These are phyloP conservation scores for Populus trichocarpa DNA, from an alignment of 441 rosid genomes.

Conservation along the genomic window DNA sequence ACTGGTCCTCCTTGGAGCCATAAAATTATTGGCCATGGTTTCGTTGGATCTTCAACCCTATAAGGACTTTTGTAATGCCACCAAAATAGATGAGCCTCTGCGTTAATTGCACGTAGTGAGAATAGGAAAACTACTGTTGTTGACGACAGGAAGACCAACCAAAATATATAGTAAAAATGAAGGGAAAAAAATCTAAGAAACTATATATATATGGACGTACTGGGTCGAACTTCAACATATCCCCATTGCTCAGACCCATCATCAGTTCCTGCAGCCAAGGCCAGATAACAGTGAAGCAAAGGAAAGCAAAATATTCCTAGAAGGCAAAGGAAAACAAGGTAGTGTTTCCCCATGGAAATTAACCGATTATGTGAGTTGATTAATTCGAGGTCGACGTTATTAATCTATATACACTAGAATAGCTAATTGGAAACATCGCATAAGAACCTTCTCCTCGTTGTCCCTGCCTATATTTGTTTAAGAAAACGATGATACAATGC, in stretches of 20 bases:
- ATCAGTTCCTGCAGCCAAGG: slow-evolving; percentile 16
- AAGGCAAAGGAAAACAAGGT: slow-evolving; percentile 8
- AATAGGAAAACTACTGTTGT: background rate
- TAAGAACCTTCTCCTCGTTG: background rate
- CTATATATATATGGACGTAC: slow-evolving; percentile 12
- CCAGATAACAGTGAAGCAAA: slow-evolving; percentile 1
- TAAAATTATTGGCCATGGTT: slow-evolving; percentile 38
- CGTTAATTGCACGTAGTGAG: background rate
- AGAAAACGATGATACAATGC: background rate
- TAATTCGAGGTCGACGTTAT: too few relatives aligned
- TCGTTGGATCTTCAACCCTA: slow-evolving; percentile 29
- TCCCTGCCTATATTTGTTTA: background rate
- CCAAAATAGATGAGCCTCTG: slow-evolving; percentile 43
- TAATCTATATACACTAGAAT: background rate
- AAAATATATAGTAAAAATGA: background rate
- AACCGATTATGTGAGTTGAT: background rate
- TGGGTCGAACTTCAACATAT: slow-evolving; percentile 37
- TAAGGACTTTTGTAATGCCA: slow-evolving; percentile 43
- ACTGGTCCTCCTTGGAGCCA: slow-evolving; percentile 50
- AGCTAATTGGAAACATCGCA: background rate
- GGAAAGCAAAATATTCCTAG: background rate
- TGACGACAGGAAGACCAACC: background rate
- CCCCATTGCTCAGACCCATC: slow-evolving; percentile 53
- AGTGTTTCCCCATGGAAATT: slow-evolving; percentile 15
- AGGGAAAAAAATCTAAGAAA: too few relatives aligned